Conservation (phyloP, 2,329 filamentous ascomycete species). For the Clarireedia paspali region DNA sequence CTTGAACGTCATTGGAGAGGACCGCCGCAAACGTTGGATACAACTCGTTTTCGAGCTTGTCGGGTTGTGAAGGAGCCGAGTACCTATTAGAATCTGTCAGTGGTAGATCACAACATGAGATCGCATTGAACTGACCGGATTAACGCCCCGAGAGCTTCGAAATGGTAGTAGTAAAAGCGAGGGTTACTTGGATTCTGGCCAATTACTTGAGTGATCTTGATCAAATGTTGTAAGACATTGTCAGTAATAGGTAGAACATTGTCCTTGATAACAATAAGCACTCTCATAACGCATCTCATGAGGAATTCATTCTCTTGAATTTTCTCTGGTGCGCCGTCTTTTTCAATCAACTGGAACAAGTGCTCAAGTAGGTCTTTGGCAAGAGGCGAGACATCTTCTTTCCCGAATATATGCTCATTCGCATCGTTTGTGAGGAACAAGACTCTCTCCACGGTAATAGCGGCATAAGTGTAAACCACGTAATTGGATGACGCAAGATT, state of each 20-base stretch:
- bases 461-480: slow-evolving; percentile 95
- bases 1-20: slow-evolving; percentile 72
- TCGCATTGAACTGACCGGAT: slow-evolving; percentile 39
- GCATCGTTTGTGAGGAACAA: slow-evolving; percentile 73
- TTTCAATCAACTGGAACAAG: slow-evolving; percentile 84
- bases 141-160: slow-evolving; percentile 86
- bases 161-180: slow-evolving; percentile 97
- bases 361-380: slow-evolving; percentile 83
- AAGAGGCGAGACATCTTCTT: slow-evolving; percentile 69
- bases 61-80: slow-evolving; percentile 60
- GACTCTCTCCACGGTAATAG: slow-evolving; percentile 91
- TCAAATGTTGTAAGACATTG: slow-evolving; percentile 71
- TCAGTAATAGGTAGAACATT: slow-evolving; percentile 68
- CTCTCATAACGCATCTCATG: slow-evolving; percentile 98
- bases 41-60: slow-evolving; percentile 69
- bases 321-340: slow-evolving; percentile 77
- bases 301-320: slow-evolving; percentile 98
- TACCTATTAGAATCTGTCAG: slow-evolving; percentile 34
- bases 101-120: neutral
- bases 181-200: slow-evolving; percentile 95
- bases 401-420: slow-evolving; percentile 71
- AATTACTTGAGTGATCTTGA: slow-evolving; percentile 86
- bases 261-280: slow-evolving; percentile 88
- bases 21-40: slow-evolving; percentile 79
- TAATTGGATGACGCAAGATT: slow-evolving; percentile 87